These are phyloP conservation scores for Keithomyces neogunnii DNA, from an alignment of 2,329 filamentous ascomycete genomes.

Conservation along the genomic window DNA sequence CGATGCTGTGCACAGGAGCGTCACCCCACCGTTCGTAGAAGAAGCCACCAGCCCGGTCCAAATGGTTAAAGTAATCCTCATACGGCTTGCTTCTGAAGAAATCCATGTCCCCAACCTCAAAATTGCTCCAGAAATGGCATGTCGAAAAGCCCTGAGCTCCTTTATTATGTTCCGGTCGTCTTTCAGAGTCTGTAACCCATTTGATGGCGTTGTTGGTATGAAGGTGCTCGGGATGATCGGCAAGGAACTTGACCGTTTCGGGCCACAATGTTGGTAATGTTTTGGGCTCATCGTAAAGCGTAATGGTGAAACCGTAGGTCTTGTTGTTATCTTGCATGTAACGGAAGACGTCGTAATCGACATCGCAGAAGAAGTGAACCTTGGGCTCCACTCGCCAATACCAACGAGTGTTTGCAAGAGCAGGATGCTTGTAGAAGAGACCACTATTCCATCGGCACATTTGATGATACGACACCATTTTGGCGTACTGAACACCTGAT, in stretches of 20 bases:
- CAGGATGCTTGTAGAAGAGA: constrained; percentile 94
- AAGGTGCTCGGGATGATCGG: constrained; percentile 72
- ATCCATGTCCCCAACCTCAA: constrained; percentile 87
- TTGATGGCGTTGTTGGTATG: constrained; percentile 76
- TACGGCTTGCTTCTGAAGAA: constrained; percentile 90
- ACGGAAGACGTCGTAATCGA: constrained; percentile 97
- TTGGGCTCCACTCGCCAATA: constrained; percentile 99
- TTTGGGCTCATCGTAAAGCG: constrained; percentile 84
- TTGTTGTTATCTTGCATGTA: constrained; percentile 99
- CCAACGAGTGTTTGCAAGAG: constrained; percentile 71
- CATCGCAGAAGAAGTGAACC: constrained; percentile 97
- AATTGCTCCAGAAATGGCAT: constrained; percentile 99
- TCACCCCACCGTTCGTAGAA: constrained; percentile 99
- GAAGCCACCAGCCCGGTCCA: constrained; percentile 95
- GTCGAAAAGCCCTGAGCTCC: constrained; percentile 91
- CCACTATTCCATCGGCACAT: constrained; percentile 99
- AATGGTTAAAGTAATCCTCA: constrained; percentile 91
- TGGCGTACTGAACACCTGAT: constrained; percentile 82
- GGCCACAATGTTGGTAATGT: constrained; percentile 88
- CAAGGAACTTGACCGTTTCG: constrained; percentile 86
- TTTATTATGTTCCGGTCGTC: constrained; percentile 69
- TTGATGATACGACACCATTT: constrained; percentile 86
- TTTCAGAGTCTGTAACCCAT: constrained; percentile 74
- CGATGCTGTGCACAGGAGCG: constrained; percentile 93
- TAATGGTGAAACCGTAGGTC: constrained; percentile 98